Conservation (phyloP, 495 filamentous ascomycete genomes). For the Penicillium diatomitis region DNA sequence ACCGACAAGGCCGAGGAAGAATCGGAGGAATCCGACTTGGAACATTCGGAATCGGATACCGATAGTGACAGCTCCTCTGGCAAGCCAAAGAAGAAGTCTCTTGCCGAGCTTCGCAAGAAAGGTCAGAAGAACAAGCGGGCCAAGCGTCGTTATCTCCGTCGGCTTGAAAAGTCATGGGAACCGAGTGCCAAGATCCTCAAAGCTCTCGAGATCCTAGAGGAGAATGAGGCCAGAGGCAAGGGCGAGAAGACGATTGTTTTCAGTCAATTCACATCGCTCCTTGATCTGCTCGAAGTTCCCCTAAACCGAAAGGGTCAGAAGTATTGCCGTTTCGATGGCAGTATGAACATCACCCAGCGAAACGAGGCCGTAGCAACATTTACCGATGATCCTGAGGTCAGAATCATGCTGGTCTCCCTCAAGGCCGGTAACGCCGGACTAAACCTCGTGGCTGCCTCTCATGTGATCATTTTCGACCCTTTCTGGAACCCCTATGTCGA, state of each 20-base stretch:
- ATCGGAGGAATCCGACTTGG: constrained; percentile 19
- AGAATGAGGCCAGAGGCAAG: constrained; percentile 34
- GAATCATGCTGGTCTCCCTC: constrained; percentile 79
- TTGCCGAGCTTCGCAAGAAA: constrained; percentile 11
- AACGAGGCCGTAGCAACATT: constrained; percentile 68
- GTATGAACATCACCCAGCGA: constrained; percentile 61
- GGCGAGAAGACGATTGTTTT: constrained; percentile 85
- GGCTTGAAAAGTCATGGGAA: constrained; percentile 55
- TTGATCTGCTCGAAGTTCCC: constrained; percentile 90
- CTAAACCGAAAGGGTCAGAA: constrained; percentile 52
- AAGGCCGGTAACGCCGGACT: constrained; percentile 88
- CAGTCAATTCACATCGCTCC: constrained; percentile 81
- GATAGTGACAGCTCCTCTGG: not conserved
- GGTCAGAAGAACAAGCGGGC: constrained; percentile 46
- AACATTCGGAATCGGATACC: constrained; percentile 44
- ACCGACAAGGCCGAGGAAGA: constrained; percentile 33
- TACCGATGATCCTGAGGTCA: constrained; percentile 51
- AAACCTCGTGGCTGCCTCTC: constrained; percentile 77
- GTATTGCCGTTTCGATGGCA: constrained; percentile 79
- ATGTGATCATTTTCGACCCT: constrained; percentile 87
- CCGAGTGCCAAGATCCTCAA: constrained; percentile 74
- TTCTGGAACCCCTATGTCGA: constrained; percentile 98
- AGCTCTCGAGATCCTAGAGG: constrained; percentile 57
- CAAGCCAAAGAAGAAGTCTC: constrained; percentile 47
- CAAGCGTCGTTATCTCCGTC: constrained; percentile 49